Conservation (phyloP, 306 rosid genomes). For the Citrullus mucosospermus region DNA sequence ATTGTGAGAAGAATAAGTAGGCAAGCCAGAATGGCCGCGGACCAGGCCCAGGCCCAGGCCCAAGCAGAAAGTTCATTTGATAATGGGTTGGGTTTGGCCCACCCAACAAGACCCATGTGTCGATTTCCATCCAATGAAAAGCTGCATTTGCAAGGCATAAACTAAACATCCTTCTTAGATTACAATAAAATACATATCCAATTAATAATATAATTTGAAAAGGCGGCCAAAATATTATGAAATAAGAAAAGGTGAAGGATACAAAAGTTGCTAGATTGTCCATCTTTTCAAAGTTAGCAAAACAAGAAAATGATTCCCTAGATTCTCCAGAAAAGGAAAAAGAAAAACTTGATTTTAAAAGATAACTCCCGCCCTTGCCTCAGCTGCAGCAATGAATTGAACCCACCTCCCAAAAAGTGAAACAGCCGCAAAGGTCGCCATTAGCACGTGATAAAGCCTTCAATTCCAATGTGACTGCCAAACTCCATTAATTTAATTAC, state of each 20-base stretch:
- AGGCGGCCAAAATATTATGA: not conserved
- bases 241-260: not conserved
- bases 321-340: not conserved
- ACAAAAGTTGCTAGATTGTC: not conserved
- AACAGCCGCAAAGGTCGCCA: slow-evolving; percentile 6
- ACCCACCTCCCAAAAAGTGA: not conserved
- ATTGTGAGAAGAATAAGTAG: not conserved
- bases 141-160: not conserved
- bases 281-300: not conserved
- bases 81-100: not conserved
- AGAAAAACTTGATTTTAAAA: not conserved
- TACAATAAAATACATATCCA: not conserved
- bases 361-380: not conserved
- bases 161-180: not conserved
- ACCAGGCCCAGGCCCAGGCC: not conserved
- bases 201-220: not conserved
- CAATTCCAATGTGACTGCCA: not conserved
- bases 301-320: not conserved
- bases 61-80: not conserved
- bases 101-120: not conserved
- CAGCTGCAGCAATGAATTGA: not conserved
- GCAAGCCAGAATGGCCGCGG: not conserved
- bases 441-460: not conserved
- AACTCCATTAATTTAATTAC: not conserved
- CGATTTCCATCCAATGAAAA: not conserved